These are phyloP conservation scores for Penicillium diatomitis DNA, from an alignment of 495 filamentous ascomycete species.

Conservation along the genomic window DNA sequence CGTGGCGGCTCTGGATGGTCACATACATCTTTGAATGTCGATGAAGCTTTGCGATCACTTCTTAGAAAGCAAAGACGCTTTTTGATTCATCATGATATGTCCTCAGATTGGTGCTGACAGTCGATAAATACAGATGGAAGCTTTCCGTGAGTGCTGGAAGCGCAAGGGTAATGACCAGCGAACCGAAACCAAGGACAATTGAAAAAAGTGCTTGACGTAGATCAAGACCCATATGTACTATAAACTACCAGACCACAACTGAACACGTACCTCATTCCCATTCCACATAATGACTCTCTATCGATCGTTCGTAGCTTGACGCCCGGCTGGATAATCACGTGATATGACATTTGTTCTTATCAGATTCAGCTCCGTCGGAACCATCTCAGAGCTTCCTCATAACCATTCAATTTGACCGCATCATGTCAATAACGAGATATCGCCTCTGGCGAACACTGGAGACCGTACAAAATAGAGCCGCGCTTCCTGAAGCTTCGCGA, in stretches of 20 bases:
- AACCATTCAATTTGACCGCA: not conserved
- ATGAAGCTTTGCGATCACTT: too few relatives aligned
- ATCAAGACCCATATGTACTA: not conserved
- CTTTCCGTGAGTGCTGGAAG: slow-evolving; percentile 90
- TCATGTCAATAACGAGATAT: slow-evolving; percentile 14
- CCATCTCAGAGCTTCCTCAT: too few relatives aligned
- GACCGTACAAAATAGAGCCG: slow-evolving; percentile 4
- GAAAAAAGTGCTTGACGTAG: not conserved
- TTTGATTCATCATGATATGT: not conserved
- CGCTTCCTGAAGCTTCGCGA: slow-evolving; percentile 3
- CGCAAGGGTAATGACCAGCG: slow-evolving; percentile 77
- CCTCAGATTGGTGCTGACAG: slow-evolving; percentile 8
- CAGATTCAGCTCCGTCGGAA: too few relatives aligned
- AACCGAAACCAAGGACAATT: slow-evolving; percentile 62
- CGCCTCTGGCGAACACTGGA: slow-evolving; percentile 13
- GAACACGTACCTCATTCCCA: too few relatives aligned
- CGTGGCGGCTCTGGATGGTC: too few relatives aligned
- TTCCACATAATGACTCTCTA: too few relatives aligned
- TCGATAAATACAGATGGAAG: slow-evolving; percentile 62
- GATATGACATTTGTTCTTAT: not conserved
- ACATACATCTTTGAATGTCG: too few relatives aligned
- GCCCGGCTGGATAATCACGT: slow-evolving; percentile 5
- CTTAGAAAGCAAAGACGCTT: too few relatives aligned
- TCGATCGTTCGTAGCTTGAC: too few relatives aligned
- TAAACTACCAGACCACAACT: not conserved